Evolutionary conservation across 805 yeast species (phyloP).

Genomic region (Candida mattraensis): DNA sequence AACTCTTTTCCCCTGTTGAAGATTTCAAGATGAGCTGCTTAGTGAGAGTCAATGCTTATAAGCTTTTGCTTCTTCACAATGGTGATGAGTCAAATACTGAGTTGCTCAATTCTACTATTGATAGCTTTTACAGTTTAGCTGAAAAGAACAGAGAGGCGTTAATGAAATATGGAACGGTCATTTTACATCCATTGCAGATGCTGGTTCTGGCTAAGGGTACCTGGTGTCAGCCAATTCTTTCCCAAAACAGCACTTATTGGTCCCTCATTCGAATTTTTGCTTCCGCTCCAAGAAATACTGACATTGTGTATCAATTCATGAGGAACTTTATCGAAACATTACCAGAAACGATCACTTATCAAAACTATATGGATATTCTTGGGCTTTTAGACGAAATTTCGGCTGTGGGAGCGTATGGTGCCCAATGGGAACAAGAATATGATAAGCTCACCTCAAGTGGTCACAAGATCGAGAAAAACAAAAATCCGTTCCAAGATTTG

Average conservation of each 20-base stretch:
- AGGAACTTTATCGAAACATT: slow-evolving; percentile 37
- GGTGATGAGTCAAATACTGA: slow-evolving; percentile 23
- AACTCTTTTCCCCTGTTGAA: slow-evolving; percentile 22
- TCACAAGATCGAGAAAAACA: slow-evolving; percentile 39
- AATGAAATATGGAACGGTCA: slow-evolving; percentile 44
- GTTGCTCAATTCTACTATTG: slow-evolving; percentile 27
- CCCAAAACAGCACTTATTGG: slow-evolving; percentile 48
- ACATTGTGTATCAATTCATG: slow-evolving; percentile 47
- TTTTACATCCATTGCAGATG: slow-evolving; percentile 49
- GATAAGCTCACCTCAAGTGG: slow-evolving; percentile 45
- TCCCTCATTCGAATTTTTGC: slow-evolving; percentile 45
- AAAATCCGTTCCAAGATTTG: slow-evolving; percentile 52
- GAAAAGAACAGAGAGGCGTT: slow-evolving; percentile 39
- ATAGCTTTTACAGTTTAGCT: slow-evolving; percentile 22
- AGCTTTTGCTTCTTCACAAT: slow-evolving; percentile 46
- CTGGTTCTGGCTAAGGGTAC: slow-evolving; percentile 42
- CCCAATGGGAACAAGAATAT: slow-evolving; percentile 69
- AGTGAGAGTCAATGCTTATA: slow-evolving; percentile 52
- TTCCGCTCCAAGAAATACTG: slow-evolving; percentile 41
- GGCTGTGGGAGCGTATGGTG: slow-evolving; percentile 77
- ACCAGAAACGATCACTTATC: slow-evolving; percentile 40
- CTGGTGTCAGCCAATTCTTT: slow-evolving; percentile 40
- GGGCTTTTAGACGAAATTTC: slow-evolving; percentile 79
- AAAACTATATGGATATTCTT: slow-evolving; percentile 62
- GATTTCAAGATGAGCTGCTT: slow-evolving; percentile 29